phyloP scores from a whole-genome alignment of 768 basidiomycete genomes.

The Jaapia argillacea region DNA sequence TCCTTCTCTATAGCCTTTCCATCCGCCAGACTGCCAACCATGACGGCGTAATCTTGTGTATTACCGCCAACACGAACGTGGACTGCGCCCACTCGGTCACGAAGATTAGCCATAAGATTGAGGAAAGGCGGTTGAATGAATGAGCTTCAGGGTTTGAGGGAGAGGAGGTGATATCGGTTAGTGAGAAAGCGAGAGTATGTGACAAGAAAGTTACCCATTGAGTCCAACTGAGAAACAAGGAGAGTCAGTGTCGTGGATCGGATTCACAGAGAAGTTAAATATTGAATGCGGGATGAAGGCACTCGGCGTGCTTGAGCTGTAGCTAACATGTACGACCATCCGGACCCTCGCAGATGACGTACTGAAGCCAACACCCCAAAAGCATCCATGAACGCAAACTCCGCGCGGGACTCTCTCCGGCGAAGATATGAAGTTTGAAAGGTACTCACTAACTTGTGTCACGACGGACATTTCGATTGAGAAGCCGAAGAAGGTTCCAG shows the following conservation, averaged over 20 bases:
- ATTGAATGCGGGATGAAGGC: too few relatives aligned
- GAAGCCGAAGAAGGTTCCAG: conserved; percentile 63
- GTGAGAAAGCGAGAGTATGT: background rate
- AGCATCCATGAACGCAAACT: too few relatives aligned
- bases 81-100: conserved; percentile 49
- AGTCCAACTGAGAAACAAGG: background rate
- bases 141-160: too few relatives aligned
- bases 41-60: conserved; percentile 55
- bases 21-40: conserved; percentile 39
- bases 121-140: conserved; percentile 54
- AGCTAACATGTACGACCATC: too few relatives aligned
- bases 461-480: conserved; percentile 70
- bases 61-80: conserved; percentile 73
- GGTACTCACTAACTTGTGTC: conserved; percentile 47
- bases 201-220: background rate
- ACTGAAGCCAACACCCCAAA: too few relatives aligned
- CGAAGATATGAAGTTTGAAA: background rate
- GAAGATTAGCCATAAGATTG: conserved; percentile 72
- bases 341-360: too few relatives aligned
- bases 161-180: background rate
- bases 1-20: conserved; percentile 43
- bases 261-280: too few relatives aligned
- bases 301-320: too few relatives aligned
- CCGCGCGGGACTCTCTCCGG: too few relatives aligned
- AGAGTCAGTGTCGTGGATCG: background rate